Conservation (phyloP, 176 grass and related monocot genomes). For the Alopecurus myosuroides region DNA sequence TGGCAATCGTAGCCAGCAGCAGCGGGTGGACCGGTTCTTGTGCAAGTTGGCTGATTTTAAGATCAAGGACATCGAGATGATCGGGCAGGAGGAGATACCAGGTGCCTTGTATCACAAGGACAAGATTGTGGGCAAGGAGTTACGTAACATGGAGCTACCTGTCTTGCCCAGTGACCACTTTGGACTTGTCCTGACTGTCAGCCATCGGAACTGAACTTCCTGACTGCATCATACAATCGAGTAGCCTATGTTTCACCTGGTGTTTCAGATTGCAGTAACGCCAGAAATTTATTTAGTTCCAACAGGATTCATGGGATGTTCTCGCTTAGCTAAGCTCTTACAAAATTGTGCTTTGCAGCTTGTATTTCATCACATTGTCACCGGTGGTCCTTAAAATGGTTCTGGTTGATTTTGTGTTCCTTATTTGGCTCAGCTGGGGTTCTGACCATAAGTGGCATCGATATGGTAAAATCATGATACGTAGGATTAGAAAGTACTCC, state of each 20-base stretch:
- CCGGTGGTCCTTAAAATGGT: background rate
- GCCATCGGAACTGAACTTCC: background rate
- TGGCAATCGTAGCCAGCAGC: constrained; percentile 58
- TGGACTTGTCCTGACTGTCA: constrained; percentile 60
- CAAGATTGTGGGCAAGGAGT: constrained; percentile 50
- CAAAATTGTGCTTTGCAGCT: background rate
- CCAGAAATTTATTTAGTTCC: background rate
- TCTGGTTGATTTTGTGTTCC: background rate
- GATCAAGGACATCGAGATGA: constrained; percentile 61
- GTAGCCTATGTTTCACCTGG: background rate
- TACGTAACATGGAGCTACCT: constrained; percentile 31
- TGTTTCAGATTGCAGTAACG: background rate
- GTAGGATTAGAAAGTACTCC: background rate
- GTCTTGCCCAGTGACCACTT: constrained; percentile 84
- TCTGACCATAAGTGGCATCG: background rate
- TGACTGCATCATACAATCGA: background rate
- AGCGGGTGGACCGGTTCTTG: constrained; percentile 61
- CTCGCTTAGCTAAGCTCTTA: background rate
- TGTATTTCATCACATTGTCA: background rate
- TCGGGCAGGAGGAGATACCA: constrained; percentile 53
- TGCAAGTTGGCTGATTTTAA: constrained; percentile 58
- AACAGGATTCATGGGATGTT: background rate
- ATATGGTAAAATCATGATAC: background rate
- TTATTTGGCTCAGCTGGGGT: background rate
- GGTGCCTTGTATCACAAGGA: constrained; percentile 55